These are phyloP conservation scores for Sordariomycetes sp. DNA, from an alignment of 2,329 filamentous ascomycete genomes.

Conservation along the genomic window DNA sequence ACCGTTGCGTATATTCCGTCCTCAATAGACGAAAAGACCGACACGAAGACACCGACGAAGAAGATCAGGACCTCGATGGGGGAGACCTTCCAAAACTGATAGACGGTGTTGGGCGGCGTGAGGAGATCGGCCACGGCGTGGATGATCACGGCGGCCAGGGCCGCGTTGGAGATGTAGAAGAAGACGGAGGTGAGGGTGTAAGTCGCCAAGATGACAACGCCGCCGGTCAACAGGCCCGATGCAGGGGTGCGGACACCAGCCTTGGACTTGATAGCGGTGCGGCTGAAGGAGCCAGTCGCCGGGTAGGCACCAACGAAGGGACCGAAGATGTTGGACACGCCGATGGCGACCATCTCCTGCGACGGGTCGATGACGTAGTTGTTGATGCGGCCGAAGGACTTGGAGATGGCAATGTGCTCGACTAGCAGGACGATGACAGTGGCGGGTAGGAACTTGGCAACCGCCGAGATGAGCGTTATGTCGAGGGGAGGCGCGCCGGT, in stretches of 20 bases:
- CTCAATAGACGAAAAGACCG: constrained; percentile 72
- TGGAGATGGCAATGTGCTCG: constrained; percentile 74
- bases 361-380: constrained; percentile 74
- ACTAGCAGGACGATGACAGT: constrained; percentile 70
- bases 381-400: constrained; percentile 71
- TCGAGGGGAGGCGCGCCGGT: constrained; percentile 56
- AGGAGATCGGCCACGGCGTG: constrained; percentile 83
- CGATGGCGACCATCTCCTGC: constrained; percentile 69
- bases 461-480: constrained; percentile 46
- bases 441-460: constrained; percentile 57
- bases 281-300: constrained; percentile 80
- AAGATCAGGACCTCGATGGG: constrained; percentile 78
- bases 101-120: constrained; percentile 71
- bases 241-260: constrained; percentile 81
- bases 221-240: constrained; percentile 72
- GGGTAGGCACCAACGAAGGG: constrained; percentile 77
- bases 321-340: constrained; percentile 62
- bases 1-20: constrained; percentile 80
- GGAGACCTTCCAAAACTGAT: constrained; percentile 81
- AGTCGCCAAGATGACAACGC: constrained; percentile 73
- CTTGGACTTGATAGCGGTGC: constrained; percentile 91
- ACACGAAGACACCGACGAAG: constrained; percentile 74
- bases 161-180: constrained; percentile 74
- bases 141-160: constrained; percentile 75
- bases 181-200: constrained; percentile 78